A percentile compares a stretch with the other conserved stretches of the same genome.
Conservation (phyloP, 352 stramenopile species). For the Phytophthora hibernalis region DNA sequence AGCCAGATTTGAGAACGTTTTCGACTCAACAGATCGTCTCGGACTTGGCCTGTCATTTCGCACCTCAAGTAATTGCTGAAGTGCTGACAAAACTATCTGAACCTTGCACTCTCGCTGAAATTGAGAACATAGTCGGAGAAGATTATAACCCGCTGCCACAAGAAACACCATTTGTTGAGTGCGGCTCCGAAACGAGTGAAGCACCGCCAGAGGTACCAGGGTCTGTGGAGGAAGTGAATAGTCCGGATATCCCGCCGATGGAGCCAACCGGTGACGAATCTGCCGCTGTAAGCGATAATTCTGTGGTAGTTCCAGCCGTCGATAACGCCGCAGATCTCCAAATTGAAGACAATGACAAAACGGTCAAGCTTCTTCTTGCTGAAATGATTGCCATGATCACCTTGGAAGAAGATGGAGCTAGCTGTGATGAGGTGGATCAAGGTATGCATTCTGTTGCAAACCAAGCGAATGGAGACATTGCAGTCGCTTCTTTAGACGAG, state of each 20-base stretch:
- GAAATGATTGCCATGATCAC: slow-evolving; percentile 11
- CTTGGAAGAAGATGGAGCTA: neutral
- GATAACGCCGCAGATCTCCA: neutral
- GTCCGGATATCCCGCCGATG: neutral
- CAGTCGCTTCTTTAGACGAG: neutral
- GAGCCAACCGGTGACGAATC: neutral
- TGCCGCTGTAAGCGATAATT: neutral
- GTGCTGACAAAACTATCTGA: slow-evolving; percentile 16
- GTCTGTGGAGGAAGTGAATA: neutral
- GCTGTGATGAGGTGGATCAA: neutral
- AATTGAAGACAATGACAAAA: neutral
- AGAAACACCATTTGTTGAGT: neutral
- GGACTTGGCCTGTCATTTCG: slow-evolving; percentile 11
- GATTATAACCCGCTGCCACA: neutral
- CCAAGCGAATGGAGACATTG: neutral
- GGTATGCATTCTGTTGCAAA: neutral
- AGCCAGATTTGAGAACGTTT: neutral
- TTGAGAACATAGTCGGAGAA: neutral
- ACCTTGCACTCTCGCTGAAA: neutral
- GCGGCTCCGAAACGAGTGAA: neutral
- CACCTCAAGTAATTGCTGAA: slow-evolving; percentile 25
- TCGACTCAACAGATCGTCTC: slow-evolving; percentile 20
- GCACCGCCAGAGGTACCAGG: neutral
- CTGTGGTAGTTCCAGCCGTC: neutral
- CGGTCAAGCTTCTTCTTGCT: neutral